Percentiles rank a stretch among this genome's conserved stretches.
phyloP scores from a whole-genome alignment of 176 grass and related monocot genomes.

The Oryza longistaminata region DNA sequence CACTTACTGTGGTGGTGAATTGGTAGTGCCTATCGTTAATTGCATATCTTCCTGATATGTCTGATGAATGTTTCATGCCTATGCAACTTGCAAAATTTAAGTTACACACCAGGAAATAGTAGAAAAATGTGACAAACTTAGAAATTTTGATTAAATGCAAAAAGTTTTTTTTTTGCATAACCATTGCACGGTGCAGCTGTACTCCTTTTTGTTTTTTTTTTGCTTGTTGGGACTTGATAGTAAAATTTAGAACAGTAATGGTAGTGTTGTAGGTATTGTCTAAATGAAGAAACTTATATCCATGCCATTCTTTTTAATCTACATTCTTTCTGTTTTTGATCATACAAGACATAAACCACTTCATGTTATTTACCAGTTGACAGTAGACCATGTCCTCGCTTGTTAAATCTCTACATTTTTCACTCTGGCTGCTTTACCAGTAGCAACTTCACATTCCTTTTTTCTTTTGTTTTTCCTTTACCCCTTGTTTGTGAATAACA shows the following conservation, averaged over 20 bases:
- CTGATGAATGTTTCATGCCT: constrained; percentile 4
- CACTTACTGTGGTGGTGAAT: background rate
- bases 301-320: background rate
- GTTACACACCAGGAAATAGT: background rate
- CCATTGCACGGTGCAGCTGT: background rate
- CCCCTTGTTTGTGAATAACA: background rate
- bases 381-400: background rate
- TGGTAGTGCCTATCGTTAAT: background rate
- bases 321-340: background rate
- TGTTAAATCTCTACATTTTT: constrained; percentile 9
- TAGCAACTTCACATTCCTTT: background rate
- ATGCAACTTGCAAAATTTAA: background rate
- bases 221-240: background rate
- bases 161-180: background rate
- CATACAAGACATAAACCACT: background rate
- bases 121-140: background rate
- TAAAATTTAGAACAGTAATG: background rate
- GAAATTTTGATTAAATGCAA: background rate
- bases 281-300: background rate
- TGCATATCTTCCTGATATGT: constrained; percentile 5
- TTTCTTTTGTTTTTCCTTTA: background rate
- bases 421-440: background rate
- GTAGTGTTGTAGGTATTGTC: background rate
- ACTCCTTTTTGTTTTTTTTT: background rate
- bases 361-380: constrained; percentile 28